Percentiles rank a stretch among this genome's conserved stretches.
phyloP scores from a whole-genome alignment of 1,284 basidiomycete species.

The Ceratobasidium sp. region DNA sequence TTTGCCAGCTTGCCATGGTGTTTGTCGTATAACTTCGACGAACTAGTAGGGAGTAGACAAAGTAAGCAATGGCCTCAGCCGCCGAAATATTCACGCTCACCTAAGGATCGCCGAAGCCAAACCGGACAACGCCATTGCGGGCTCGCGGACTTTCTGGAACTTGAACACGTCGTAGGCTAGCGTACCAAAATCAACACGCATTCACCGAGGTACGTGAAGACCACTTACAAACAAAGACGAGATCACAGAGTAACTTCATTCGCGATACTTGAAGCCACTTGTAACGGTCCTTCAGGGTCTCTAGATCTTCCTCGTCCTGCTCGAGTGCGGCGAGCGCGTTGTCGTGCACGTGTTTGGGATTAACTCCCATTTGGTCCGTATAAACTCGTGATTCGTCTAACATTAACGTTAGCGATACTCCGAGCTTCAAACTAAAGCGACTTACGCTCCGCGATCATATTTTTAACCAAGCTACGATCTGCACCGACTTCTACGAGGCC shows the following conservation, averaged over 20 bases:
- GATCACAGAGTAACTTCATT: slow-evolving; percentile 80
- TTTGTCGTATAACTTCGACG: slow-evolving; percentile 76
- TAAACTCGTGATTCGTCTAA: slow-evolving; percentile 65
- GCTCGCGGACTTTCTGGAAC: slow-evolving; percentile 69
- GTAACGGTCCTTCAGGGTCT: slow-evolving; percentile 73
- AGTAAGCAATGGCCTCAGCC: slow-evolving; percentile 19
- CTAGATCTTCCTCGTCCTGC: slow-evolving; percentile 77
- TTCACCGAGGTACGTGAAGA: background rate
- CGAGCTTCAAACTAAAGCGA: slow-evolving; percentile 33
- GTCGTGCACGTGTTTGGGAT: slow-evolving; percentile 55
- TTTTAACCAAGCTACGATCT: slow-evolving; percentile 75
- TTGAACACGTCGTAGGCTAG: slow-evolving; percentile 70
- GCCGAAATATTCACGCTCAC: slow-evolving; percentile 59
- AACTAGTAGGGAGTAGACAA: slow-evolving; percentile 59
- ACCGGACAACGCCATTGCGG: slow-evolving; percentile 75
- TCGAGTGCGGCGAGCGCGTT: slow-evolving; percentile 67
- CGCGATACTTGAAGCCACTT: slow-evolving; percentile 80
- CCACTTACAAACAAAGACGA: slow-evolving; percentile 84
- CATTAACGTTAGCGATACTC: slow-evolving; percentile 31
- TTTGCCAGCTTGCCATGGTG: slow-evolving; percentile 73
- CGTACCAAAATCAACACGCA: slow-evolving; percentile 53
- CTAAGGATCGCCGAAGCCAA: slow-evolving; percentile 77
- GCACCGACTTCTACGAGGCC: slow-evolving; percentile 84
- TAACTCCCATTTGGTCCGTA: slow-evolving; percentile 71
- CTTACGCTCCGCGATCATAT: slow-evolving; percentile 72